These are phyloP conservation scores for Hygrocybe coccinea DNA, from an alignment of 768 basidiomycete genomes.

Conservation along the genomic window DNA sequence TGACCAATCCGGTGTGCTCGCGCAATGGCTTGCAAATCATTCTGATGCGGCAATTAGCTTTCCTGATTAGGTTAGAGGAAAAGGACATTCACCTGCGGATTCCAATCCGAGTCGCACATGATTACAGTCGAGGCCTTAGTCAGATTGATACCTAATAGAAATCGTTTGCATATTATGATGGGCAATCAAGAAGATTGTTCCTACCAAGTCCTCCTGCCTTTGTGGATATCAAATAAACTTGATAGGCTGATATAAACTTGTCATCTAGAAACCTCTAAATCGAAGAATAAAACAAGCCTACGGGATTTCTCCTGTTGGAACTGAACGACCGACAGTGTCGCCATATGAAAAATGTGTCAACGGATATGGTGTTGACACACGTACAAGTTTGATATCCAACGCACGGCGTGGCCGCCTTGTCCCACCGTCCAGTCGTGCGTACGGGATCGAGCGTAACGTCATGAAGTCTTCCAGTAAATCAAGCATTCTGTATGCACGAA, in stretches of 20 bases:
- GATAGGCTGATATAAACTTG: conserved; percentile 39
- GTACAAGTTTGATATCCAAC: conserved; percentile 53
- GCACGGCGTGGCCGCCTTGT: conserved; percentile 50
- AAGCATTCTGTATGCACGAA: conserved; percentile 46
- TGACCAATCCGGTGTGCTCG: conserved; percentile 80
- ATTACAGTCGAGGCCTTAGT: conserved; percentile 78
- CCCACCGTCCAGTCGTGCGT: conserved; percentile 56
- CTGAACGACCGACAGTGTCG: conserved; percentile 22
- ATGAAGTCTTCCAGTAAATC: conserved; percentile 67
- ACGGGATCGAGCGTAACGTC: conserved; percentile 51
- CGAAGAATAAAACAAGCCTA: conserved; percentile 25
- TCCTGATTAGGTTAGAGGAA: neutral
- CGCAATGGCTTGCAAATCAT: conserved; percentile 82
- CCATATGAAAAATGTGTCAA: neutral
- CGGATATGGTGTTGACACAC: conserved; percentile 17
- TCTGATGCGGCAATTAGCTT: conserved; percentile 36
- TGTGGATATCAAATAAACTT: conserved; percentile 68
- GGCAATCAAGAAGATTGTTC: conserved; percentile 21
- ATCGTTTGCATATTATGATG: conserved; percentile 19
- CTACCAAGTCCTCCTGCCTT: conserved; percentile 66
- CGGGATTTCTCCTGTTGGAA: conserved; percentile 58
- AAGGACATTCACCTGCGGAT: conserved; percentile 32
- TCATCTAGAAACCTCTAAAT: conserved; percentile 4
- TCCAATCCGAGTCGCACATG: conserved; percentile 72
- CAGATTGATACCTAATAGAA: conserved; percentile 63